Evolutionary conservation across 345 rosid species (phyloP), one percentile per base, ranked within the genome.

Genomic region (Zanthoxylum bungeanum): DNA sequence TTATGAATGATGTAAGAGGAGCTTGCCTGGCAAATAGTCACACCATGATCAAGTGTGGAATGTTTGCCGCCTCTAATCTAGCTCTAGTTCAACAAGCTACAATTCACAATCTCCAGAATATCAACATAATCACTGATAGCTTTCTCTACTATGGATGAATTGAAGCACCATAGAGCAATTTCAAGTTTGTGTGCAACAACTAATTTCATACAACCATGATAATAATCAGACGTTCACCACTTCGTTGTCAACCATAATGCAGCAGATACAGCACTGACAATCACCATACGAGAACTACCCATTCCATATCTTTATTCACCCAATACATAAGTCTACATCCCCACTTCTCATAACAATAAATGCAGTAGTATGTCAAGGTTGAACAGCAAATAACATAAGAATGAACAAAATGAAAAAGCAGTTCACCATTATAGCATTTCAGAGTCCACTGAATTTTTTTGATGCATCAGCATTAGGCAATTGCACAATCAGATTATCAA

Each of bases 391-490:
- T 31, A 22, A 73, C 2, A 34, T 5, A 7, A 34, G 21, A 27
- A 37, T 44, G 4, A 78, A 67, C 9, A 66, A 39, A 21, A 33
- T 40, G 31, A 22, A 70, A 47, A 64, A 24, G 58, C 28, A 56
- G 33, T 63, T 79, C 86, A 92, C 97, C 96, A 69, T 50, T 92
- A 68, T 37, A 76, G 80, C 97, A 92, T 72, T 91, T 88, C 82
- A 92, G 69, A 59, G 81, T 61, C 96, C 98, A 95, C 19, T 88
- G 85, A 76, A 91, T 83, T 72, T 83, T 72, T 87, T 92, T 1
- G 91, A 78, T 16, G 98, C 91, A 68, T 92, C 90, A n/a, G 87
- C 80, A 79, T 89, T 89, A 22, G 87, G 82, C 76, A 95, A 83
- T 31, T 81, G 81, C 72, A 91, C 88, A 31, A 51, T 84, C 85